Percentiles rank a stretch among this genome's conserved stretches.
phyloP scores from a whole-genome alignment of 805 yeast species.

The Jamesozyma spencerorum region DNA sequence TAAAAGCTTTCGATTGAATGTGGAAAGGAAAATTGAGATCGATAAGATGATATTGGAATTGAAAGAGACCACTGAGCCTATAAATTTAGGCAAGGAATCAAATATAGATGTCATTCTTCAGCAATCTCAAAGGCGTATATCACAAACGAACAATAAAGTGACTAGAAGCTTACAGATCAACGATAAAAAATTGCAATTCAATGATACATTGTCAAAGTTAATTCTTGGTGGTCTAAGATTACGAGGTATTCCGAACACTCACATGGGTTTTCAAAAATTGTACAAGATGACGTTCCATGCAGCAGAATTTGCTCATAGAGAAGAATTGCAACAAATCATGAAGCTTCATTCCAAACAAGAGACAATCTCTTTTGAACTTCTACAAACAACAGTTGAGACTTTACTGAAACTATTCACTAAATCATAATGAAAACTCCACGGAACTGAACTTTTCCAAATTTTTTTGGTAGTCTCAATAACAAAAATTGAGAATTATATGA shows the following conservation, averaged over 20 bases:
- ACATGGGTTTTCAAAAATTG: conserved; percentile 28
- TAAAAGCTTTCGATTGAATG: conserved; percentile 8
- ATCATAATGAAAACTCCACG: conserved; percentile 11
- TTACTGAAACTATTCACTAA: conserved; percentile 28
- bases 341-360: not conserved
- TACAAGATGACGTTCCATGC: conserved; percentile 31
- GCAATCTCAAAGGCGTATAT: conserved; percentile 14
- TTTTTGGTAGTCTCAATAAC: not conserved
- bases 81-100: not conserved
- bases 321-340: conserved; percentile 7
- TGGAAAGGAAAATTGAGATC: conserved; percentile 4
- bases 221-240: conserved; percentile 32
- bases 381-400: conserved; percentile 32
- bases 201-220: conserved; percentile 28
- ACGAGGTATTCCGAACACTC: conserved; percentile 26
- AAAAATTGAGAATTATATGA: no score
- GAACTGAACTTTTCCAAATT: not conserved
- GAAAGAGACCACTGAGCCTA: not conserved
- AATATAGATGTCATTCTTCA: conserved; percentile 17
- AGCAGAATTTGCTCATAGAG: conserved; percentile 33
- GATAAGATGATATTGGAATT: conserved; percentile 7
- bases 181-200: conserved; percentile 21
- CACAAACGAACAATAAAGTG: conserved; percentile 10
- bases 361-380: conserved; percentile 21
- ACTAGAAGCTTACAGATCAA: conserved; percentile 15